Evolutionary conservation across 306 rosid genomes (phyloP), one percentile per base, ranked within the genome.

Genomic region (Quercus glauca): DNA sequence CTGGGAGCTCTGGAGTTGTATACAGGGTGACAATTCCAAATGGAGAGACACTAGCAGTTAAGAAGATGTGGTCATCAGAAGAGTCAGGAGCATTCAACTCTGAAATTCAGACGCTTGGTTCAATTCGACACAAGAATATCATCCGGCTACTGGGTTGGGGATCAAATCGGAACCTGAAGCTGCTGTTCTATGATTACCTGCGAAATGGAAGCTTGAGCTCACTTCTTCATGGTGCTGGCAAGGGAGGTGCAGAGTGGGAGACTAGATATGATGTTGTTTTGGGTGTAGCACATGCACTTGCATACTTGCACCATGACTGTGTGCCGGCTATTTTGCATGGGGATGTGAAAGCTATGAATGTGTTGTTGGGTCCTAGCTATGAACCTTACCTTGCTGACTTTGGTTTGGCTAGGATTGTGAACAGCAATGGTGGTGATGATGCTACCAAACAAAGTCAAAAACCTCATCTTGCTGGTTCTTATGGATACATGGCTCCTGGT

Each of bases 401-500:
- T 79, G 97, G 94, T 51, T 65, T 87, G 64, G 91, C 97, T 43
- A 83, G 84, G 79, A 81, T 83, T 60, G 82, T 82, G 21, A 64
- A 70, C 68, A 76, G 69, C 71, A 84, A 69, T 49, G 84, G 64
- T 18, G 91, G 76, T 43, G 73, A 61, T 43, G 73, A 55, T 68
- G 63, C 49, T 45, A 72, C 83, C 73, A 86, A 83, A 69, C 81
- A 84, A 59, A 70, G 72, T 78, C 90, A 83, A 43, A 89, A 80
- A 79, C 90, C 91, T 83, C 86, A 85, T 52, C 81, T 91, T 67
- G 90, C 88, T 49, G 92, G 93, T 73, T 94, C 98, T 59, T 87
- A 89, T 53, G 98, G 97, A 79, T 92, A 94, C 90, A 92, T 92
- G 96, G 98, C 96, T 80, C 96, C 97, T 2, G 98, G 98, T 94